Evolutionary conservation across 352 stramenopile genomes (phyloP).

Genomic region (Blastocystis sp.): DNA sequence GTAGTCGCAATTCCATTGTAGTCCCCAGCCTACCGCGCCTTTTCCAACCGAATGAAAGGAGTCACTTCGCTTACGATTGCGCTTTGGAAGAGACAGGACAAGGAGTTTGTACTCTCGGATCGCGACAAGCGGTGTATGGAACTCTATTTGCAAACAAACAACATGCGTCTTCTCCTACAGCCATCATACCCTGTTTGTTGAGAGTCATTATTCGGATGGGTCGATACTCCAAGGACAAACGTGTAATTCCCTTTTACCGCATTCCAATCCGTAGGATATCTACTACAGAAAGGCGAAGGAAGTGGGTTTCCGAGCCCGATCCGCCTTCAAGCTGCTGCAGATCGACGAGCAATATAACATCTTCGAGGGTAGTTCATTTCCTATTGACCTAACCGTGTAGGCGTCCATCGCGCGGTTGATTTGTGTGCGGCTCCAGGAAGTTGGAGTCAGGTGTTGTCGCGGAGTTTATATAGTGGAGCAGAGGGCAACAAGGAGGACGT

Average conservation of each 20-base stretch:
- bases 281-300: constrained; percentile 81
- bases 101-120: not conserved
- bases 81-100: not conserved
- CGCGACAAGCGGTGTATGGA: not conserved
- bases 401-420: constrained; percentile 84
- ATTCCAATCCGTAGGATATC: constrained; percentile 58
- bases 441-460: constrained; percentile 90
- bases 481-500: not conserved
- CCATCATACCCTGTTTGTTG: not conserved
- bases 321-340: constrained; percentile 96
- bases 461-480: constrained; percentile 66
- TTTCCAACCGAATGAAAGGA: not conserved
- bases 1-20: constrained; percentile 41
- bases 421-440: constrained; percentile 91
- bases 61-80: not conserved
- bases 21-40: not conserved
- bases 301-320: constrained; percentile 86
- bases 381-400: constrained; percentile 45
- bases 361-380: constrained; percentile 65
- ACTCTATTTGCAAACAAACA: not conserved
- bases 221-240: constrained; percentile 45
- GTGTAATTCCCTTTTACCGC: not conserved
- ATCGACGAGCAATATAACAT: constrained; percentile 93
- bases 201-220: not conserved
- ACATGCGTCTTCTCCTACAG: too few species aligned